Percentiles rank a stretch among this genome's conserved stretches.
Evolutionary conservation across 768 basidiomycete species (phyloP).

Genomic region (Strobilomyces dryophilus): DNA sequence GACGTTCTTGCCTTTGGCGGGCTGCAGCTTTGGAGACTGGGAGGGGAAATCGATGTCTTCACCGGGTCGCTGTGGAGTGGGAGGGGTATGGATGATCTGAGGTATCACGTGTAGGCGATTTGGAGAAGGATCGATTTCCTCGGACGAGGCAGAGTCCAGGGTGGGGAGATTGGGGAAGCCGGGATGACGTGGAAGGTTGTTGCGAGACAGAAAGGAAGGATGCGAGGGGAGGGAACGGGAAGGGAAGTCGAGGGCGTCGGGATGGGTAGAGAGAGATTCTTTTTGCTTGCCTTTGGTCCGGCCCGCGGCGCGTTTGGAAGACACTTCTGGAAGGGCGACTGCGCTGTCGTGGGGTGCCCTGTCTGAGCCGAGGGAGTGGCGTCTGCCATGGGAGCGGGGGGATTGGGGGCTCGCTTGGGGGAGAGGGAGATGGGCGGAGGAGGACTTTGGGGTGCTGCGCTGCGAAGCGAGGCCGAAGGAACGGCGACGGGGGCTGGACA

Average conservation of each 20-base stretch:
- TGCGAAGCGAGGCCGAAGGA: constrained; percentile 32
- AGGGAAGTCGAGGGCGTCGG: constrained; percentile 9
- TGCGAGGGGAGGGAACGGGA: constrained; percentile 23
- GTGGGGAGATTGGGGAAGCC: constrained; percentile 18
- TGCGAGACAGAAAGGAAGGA: constrained; percentile 11
- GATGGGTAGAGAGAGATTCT: constrained; percentile 3
- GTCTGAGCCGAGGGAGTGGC: constrained; percentile 29
- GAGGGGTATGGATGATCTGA: constrained; percentile 34
- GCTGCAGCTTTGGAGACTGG: not conserved
- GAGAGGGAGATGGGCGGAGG: constrained; percentile 25
- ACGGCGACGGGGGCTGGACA: constrained; percentile 32
- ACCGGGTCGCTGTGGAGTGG: constrained; percentile 31
- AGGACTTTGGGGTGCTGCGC: constrained; percentile 28
- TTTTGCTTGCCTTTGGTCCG: constrained; percentile 29
- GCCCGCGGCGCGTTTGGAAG: constrained; percentile 6
- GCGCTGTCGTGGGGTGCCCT: constrained; percentile 31
- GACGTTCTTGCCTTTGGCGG: constrained; percentile 11
- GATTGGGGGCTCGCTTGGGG: constrained; percentile 10
- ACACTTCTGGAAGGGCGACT: constrained; percentile 29
- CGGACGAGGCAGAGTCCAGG: constrained; percentile 24
- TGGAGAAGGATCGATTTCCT: constrained; percentile 20
- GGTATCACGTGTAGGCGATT: constrained; percentile 26
- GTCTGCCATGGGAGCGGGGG: constrained; percentile 22
- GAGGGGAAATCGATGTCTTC: constrained; percentile 9
- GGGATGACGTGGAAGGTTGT: constrained; percentile 5